These are phyloP conservation scores for Aegilops tauschii DNA, from an alignment of 176 grass and related monocot species.

Conservation along the genomic window DNA sequence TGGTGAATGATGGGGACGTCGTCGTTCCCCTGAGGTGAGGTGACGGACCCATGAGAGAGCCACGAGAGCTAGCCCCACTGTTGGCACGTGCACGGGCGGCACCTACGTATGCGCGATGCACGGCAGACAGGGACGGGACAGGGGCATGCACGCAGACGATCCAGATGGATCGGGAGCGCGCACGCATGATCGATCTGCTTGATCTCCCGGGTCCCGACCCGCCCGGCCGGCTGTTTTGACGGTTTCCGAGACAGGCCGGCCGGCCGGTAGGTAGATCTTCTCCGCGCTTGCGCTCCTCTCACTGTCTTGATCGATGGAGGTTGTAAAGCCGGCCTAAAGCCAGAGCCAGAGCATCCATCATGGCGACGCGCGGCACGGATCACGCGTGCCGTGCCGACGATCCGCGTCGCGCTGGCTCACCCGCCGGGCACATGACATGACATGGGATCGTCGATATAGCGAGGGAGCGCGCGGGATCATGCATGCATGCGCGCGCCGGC, in stretches of 20 bases:
- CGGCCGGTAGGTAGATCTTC: neutral
- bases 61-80: neutral
- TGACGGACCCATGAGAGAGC: neutral
- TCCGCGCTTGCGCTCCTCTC: no score
- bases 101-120: conserved; percentile 6
- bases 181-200: neutral
- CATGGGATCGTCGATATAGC: neutral
- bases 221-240: neutral
- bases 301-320: neutral
- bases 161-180: neutral
- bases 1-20: neutral
- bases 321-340: neutral
- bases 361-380: neutral
- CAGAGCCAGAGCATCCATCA: neutral
- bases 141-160: no score
- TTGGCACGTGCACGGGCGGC: conserved; percentile 30
- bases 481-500: neutral
- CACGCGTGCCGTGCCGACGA: neutral
- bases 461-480: neutral
- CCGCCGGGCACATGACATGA: neutral
- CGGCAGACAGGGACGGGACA: neutral
- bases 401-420: neutral
- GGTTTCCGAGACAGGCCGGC: neutral
- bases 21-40: neutral
- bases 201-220: neutral